These are phyloP conservation scores for Tephrocybe sp. DNA, from an alignment of 768 basidiomycete genomes.

Conservation along the genomic window DNA sequence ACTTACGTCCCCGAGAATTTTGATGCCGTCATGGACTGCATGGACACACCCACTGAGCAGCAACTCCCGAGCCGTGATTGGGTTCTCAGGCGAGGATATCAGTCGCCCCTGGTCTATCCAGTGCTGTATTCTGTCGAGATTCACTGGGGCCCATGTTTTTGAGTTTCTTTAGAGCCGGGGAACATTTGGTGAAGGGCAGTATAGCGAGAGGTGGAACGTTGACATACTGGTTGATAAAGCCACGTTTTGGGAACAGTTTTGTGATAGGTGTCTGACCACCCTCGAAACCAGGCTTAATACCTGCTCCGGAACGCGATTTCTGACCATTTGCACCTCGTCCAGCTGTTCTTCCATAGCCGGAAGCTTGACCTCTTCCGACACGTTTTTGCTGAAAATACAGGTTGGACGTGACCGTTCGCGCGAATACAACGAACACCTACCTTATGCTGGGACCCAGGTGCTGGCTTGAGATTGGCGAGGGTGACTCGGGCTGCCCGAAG, in stretches of 20 bases:
- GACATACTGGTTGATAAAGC: slow-evolving; percentile 88
- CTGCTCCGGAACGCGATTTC: slow-evolving; percentile 87
- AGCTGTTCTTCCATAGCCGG: slow-evolving; percentile 88
- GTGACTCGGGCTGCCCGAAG: slow-evolving; percentile 43
- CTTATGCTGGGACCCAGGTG: slow-evolving; percentile 65
- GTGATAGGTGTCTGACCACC: slow-evolving; percentile 97
- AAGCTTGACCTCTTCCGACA: slow-evolving; percentile 90
- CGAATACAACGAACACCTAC: slow-evolving; percentile 34
- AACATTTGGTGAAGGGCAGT: too few relatives aligned
- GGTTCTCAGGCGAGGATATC: slow-evolving; percentile 70
- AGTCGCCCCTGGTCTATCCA: slow-evolving; percentile 90
- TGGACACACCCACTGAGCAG: slow-evolving; percentile 88
- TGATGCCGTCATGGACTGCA: slow-evolving; percentile 86
- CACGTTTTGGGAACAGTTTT: slow-evolving; percentile 88
- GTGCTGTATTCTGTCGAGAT: slow-evolving; percentile 83
- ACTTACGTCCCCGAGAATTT: slow-evolving; percentile 82
- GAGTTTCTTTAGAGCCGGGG: slow-evolving; percentile 66
- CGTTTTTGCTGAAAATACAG: slow-evolving; percentile 77
- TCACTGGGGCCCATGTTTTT: slow-evolving; percentile 79
- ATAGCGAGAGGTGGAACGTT: not conserved
- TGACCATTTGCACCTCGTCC: slow-evolving; percentile 96
- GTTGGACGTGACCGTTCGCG: slow-evolving; percentile 10
- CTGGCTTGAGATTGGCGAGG: slow-evolving; percentile 76
- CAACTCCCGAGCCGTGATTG: slow-evolving; percentile 87
- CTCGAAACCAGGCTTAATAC: slow-evolving; percentile 85